These are phyloP conservation scores for Hyphopichia burtonii DNA, from an alignment of 1,139 yeast species.

Conservation along the genomic window DNA sequence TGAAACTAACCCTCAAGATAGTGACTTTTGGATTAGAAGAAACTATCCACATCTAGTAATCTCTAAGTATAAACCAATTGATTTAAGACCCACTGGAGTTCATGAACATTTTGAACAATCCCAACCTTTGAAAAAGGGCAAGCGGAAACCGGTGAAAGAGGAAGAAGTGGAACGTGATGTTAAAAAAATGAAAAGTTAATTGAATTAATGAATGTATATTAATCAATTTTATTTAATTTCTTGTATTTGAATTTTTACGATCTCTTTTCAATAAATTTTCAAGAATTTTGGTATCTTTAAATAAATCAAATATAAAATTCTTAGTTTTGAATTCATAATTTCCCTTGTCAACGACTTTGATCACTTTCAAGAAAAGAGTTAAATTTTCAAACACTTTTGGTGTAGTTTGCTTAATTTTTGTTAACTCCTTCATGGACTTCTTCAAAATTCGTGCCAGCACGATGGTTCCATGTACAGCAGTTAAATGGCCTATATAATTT, in stretches of 20 bases:
- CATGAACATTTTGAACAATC: slow-evolving; percentile 2
- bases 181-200: slow-evolving; percentile 1
- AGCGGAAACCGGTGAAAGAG: slow-evolving; percentile 5
- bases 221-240: neutral
- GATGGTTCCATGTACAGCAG: slow-evolving; percentile 52
- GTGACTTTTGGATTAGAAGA: slow-evolving; percentile 40
- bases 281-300: slow-evolving; percentile 55
- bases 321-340: slow-evolving; percentile 64
- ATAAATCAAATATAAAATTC: slow-evolving; percentile 66
- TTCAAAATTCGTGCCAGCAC: slow-evolving; percentile 50
- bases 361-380: slow-evolving; percentile 57
- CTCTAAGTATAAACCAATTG: slow-evolving; percentile 35
- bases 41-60: slow-evolving; percentile 35
- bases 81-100: slow-evolving; percentile 16
- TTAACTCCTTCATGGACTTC: slow-evolving; percentile 63
- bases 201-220: neutral
- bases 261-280: slow-evolving; percentile 52
- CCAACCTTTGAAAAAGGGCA: slow-evolving; percentile 10
- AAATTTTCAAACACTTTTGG: slow-evolving; percentile 59
- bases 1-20: slow-evolving; percentile 40
- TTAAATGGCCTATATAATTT: slow-evolving; percentile 53
- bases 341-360: slow-evolving; percentile 64
- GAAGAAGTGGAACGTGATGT: slow-evolving; percentile 3
- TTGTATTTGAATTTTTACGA: slow-evolving; percentile 17
- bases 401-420: slow-evolving; percentile 50